A percentile compares a stretch with the other conserved stretches of the same genome.
phyloP scores from a whole-genome alignment of 2,329 filamentous ascomycete genomes.

The Aspergillus costaricaensis region DNA sequence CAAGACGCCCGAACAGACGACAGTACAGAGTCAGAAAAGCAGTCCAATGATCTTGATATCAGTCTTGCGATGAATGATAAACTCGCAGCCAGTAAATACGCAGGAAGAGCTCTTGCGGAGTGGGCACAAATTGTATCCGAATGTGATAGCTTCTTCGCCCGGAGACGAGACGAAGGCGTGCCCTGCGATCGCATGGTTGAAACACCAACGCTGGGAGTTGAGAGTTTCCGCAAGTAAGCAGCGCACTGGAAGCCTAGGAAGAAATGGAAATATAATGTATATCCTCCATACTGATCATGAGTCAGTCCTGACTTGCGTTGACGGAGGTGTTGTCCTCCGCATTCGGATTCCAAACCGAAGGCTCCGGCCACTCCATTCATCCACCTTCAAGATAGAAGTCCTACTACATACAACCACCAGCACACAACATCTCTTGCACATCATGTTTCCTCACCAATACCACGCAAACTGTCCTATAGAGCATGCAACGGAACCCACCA shows the following conservation, averaged over 20 bases:
- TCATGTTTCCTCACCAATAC: not conserved
- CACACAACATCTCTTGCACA: not conserved
- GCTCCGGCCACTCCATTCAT: not conserved
- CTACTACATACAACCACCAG: not conserved
- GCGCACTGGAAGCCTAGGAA: conserved; percentile 19
- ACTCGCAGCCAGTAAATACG: conserved; percentile 55
- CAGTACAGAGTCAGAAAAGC: conserved; percentile 11
- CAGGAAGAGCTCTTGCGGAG: conserved; percentile 65
- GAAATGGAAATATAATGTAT: not conserved
- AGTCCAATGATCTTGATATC: conserved; percentile 9
- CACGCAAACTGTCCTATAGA: not conserved
- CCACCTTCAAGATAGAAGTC: not conserved
- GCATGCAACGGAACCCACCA: not conserved
- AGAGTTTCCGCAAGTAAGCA: conserved; percentile 56
- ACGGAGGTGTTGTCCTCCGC: not conserved
- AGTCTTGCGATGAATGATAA: conserved; percentile 28
- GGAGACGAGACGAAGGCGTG: conserved; percentile 63
- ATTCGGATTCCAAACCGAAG: not conserved
- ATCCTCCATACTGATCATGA: not conserved
- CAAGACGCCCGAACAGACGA: not conserved
- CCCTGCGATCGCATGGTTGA: conserved; percentile 59
- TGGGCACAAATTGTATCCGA: conserved; percentile 64
- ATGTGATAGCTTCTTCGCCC: conserved; percentile 64
- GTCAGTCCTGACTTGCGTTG: not conserved
- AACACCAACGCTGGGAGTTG: conserved; percentile 63